Percentiles rank a stretch among this genome's conserved stretches.
Evolutionary conservation across 208 protist species (phyloP).

Genomic region (Blastocrithidia nonstop): DNA sequence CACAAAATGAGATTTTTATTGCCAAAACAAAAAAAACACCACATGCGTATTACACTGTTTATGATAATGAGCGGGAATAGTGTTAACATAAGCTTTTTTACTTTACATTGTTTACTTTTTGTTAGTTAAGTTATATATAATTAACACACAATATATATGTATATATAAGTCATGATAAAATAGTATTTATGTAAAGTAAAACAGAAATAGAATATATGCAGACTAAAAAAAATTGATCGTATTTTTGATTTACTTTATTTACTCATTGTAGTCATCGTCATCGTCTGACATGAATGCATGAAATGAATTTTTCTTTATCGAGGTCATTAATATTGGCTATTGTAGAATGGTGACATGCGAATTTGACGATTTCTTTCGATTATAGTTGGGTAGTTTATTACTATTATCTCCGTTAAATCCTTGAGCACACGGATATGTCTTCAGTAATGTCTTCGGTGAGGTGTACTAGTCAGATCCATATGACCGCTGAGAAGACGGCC

Average conservation of each 20-base stretch:
- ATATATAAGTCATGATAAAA: slow-evolving; percentile 1
- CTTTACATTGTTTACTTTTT: slow-evolving; percentile 7
- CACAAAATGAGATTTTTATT: slow-evolving; percentile 1
- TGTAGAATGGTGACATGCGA: background rate
- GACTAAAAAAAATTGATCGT: slow-evolving; percentile 3
- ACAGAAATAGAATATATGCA: slow-evolving; percentile 4
- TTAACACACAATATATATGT: background rate
- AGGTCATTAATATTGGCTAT: background rate
- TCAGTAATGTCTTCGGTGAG: too few relatives aligned
- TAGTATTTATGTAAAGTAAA: background rate
- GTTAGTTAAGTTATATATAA: background rate
- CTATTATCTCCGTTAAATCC: too few relatives aligned
- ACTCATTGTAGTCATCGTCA: background rate
- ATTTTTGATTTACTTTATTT: slow-evolving; percentile 1
- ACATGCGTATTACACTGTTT: slow-evolving; percentile 1
- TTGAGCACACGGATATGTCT: too few relatives aligned
- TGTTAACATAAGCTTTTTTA: slow-evolving; percentile 3
- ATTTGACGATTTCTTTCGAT: too few relatives aligned
- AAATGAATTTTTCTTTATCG: background rate
- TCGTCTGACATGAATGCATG: background rate
- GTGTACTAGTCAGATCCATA: too few relatives aligned
- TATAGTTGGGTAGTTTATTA: too few relatives aligned
- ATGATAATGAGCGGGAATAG: background rate
- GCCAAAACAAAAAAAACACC: background rate
- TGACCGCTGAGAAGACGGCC: too few relatives aligned